Evolutionary conservation across 2,329 filamentous ascomycete genomes (phyloP).

Genomic region (Diaporthe humulicola): DNA sequence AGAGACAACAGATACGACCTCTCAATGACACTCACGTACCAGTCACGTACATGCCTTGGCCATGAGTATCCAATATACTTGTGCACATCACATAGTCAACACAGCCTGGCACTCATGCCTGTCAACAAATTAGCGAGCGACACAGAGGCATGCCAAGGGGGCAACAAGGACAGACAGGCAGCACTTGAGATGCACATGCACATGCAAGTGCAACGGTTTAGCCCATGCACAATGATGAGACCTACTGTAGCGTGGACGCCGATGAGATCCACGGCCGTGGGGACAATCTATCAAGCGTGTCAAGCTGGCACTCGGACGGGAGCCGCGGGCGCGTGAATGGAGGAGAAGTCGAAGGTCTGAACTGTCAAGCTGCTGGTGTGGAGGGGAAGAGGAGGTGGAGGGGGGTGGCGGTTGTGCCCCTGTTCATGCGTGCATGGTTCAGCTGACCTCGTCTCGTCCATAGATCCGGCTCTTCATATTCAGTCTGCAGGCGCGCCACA

Average conservation of each 20-base stretch:
- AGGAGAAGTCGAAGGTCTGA: background rate
- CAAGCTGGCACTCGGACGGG: conserved; percentile 6
- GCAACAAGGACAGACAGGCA: background rate
- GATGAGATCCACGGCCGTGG: background rate
- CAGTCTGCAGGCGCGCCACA: background rate
- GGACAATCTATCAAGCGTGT: background rate
- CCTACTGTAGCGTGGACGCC: background rate
- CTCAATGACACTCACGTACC: background rate
- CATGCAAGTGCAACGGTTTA: background rate
- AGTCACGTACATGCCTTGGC: background rate
- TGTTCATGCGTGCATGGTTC: conserved; percentile 4
- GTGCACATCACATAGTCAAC: too few relatives aligned
- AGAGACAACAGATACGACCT: background rate
- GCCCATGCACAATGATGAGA: conserved; percentile 12
- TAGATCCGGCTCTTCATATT: conserved; percentile 8
- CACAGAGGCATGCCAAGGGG: background rate
- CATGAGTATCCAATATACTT: background rate
- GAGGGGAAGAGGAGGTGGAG: background rate
- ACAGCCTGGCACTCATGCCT: background rate
- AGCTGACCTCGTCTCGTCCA: conserved; percentile 3
- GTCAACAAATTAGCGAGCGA: background rate
- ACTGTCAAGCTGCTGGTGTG: conserved; percentile 15
- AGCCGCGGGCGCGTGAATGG: background rate
- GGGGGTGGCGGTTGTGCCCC: background rate
- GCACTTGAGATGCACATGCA: background rate